A percentile compares a stretch with the other conserved stretches of the same genome.
phyloP scores from a whole-genome alignment of 331 rosid species.

The Acacia pycnantha region DNA sequence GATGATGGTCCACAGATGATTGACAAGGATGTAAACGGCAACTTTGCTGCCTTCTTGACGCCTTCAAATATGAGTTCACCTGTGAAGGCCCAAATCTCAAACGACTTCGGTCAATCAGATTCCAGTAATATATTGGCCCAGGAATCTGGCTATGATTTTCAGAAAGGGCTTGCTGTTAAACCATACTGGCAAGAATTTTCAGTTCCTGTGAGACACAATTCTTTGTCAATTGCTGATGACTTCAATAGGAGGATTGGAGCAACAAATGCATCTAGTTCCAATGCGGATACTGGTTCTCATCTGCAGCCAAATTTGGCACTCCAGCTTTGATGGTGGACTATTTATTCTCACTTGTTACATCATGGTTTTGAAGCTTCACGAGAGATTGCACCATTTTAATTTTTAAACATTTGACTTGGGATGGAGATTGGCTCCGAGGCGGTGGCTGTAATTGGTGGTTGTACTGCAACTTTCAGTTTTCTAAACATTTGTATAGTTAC shows the following conservation, averaged over 20 bases:
- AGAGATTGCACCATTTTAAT: not conserved
- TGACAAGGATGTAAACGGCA: constrained; percentile 32
- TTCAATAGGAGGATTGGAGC: constrained; percentile 41
- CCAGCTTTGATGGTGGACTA: constrained; percentile 63
- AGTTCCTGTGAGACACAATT: constrained; percentile 44
- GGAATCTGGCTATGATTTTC: constrained; percentile 37
- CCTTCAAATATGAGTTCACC: constrained; percentile 33
- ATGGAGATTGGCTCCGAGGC: not conserved
- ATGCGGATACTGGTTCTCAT: constrained; percentile 48
- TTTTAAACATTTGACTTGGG: not conserved
- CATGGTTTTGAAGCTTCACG: constrained; percentile 6
- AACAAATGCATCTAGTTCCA: constrained; percentile 47
- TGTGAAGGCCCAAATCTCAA: constrained; percentile 35
- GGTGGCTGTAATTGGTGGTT: constrained; percentile 10
- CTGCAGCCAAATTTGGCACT: constrained; percentile 81
- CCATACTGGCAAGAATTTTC: constrained; percentile 50
- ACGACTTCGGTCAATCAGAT: constrained; percentile 37
- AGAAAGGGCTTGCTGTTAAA: constrained; percentile 42
- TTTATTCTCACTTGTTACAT: not conserved
- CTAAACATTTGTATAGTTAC: constrained; percentile 17
- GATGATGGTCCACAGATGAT: constrained; percentile 39
- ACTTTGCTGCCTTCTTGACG: not conserved
- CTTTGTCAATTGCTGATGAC: constrained; percentile 51
- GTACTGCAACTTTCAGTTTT: constrained; percentile 1
- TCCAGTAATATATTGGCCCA: constrained; percentile 37